These are phyloP conservation scores for Annulohypoxylon moriforme DNA, from an alignment of 495 filamentous ascomycete genomes.

Conservation along the genomic window DNA sequence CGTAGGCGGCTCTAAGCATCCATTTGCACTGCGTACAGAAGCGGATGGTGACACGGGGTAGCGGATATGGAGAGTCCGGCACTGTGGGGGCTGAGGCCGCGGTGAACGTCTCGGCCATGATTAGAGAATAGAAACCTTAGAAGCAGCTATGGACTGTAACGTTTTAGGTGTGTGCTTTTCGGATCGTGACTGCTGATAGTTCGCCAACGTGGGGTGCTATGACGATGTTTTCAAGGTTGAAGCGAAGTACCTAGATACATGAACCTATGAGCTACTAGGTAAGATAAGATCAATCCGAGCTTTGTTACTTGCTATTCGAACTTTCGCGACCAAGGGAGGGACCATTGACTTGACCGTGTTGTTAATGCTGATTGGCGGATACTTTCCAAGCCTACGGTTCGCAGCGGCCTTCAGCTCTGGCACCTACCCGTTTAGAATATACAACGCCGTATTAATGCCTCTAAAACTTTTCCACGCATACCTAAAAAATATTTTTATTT, in stretches of 20 bases:
- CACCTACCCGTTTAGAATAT: slow-evolving; percentile 39
- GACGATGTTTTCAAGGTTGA: slow-evolving; percentile 10
- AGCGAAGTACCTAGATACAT: slow-evolving; percentile 7
- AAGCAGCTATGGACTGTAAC: slow-evolving; percentile 3
- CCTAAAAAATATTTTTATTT: neutral
- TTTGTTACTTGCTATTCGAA: neutral
- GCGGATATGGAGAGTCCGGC: slow-evolving; percentile 44
- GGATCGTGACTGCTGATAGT: neutral
- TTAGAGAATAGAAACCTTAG: slow-evolving; percentile 2
- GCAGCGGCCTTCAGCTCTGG: slow-evolving; percentile 12
- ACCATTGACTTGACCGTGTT: slow-evolving; percentile 24
- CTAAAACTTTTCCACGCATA: neutral
- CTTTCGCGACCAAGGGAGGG: slow-evolving; percentile 21
- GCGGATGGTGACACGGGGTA: slow-evolving; percentile 77
- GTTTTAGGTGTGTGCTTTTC: slow-evolving; percentile 17
- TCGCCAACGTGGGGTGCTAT: slow-evolving; percentile 17
- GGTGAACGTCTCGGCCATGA: slow-evolving; percentile 53
- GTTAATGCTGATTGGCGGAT: slow-evolving; percentile 31
- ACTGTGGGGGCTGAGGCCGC: slow-evolving; percentile 40
- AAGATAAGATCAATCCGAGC: slow-evolving; percentile 10
- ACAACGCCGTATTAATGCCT: slow-evolving; percentile 23
- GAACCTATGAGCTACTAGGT: slow-evolving; percentile 2
- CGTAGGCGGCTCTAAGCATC: slow-evolving; percentile 88
- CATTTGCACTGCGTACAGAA: slow-evolving; percentile 92
- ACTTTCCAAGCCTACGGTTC: slow-evolving; percentile 36